Evolutionary conservation across 805 yeast genomes (phyloP), one percentile per base, ranked within the genome.

Genomic region (Wickerhamiella dianesei): DNA sequence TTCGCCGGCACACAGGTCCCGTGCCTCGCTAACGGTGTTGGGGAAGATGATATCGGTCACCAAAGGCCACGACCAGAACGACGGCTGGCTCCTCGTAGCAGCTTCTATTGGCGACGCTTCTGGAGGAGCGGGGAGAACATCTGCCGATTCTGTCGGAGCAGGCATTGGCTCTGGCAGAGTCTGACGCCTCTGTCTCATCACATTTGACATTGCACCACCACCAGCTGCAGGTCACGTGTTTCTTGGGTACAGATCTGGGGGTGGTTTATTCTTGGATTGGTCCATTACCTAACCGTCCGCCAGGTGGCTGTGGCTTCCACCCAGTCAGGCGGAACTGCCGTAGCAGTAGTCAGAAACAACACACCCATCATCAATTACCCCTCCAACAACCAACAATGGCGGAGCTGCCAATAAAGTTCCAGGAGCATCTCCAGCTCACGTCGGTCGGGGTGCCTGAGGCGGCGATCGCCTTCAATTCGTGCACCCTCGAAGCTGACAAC

Each of bases 371-470:
- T 25, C 32, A 25, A 6, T 25, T 12, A 6, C 32, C 32, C 12
- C 32, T 25, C 32, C 32, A 25, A 25, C 32, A 6, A 6, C 19
- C 45, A 35, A 18, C 36, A 20, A 58, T 58, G 61, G 51, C 60
- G 37, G 95, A 86, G 63, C 81, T 94, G 57, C 98, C 98, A 56
- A 89, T 89, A 69, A 95, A 89, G 70, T 87, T 89, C 70, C 88
- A 94, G 59, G 97, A 89, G 72, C 80, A 87, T 70, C 77, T 87
- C 59, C 94, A 83, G 72, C 79, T 92, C 67, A 76, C 94, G 51
- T 69, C 80, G 52, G 69, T 87, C 66, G 95, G 96, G 51, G 83
- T 92, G 62, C 82, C 79, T 63, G 88, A 82, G 51, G 73, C 76
- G 57, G 79, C 89, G 50, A 76, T 92, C 57, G 95, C 87, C 59